Percentiles rank a stretch among this genome's conserved stretches.
These are phyloP conservation scores for Pythium rhizo-oryzae DNA, from an alignment of 352 stramenopile genomes.

Conservation along the genomic window DNA sequence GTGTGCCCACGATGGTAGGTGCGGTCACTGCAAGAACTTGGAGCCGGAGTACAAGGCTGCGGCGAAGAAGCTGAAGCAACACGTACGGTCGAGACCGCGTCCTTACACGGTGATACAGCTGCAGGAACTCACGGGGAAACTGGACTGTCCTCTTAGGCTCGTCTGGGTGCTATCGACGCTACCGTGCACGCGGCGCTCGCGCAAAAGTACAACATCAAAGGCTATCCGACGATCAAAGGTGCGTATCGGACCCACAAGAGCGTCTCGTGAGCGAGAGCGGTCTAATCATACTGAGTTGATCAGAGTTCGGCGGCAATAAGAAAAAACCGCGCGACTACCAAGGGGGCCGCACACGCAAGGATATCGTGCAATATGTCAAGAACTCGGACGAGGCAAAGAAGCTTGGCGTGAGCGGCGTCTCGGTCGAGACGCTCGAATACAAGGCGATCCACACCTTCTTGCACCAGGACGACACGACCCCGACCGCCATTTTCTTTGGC, in stretches of 20 bases:
- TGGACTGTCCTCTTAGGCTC: slow-evolving; percentile 45
- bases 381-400: slow-evolving; percentile 72
- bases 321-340: slow-evolving; percentile 77
- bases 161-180: slow-evolving; percentile 68
- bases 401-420: slow-evolving; percentile 54
- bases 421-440: slow-evolving; percentile 53
- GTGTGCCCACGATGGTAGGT: slow-evolving; percentile 28
- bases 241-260: not conserved
- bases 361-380: slow-evolving; percentile 78
- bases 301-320: slow-evolving; percentile 82
- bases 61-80: slow-evolving; percentile 84
- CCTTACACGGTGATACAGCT: too few species aligned
- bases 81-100: slow-evolving; percentile 37
- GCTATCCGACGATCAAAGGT: slow-evolving; percentile 85
- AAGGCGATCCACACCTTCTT: slow-evolving; percentile 61
- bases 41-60: slow-evolving; percentile 89
- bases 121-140: too few species aligned
- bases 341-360: slow-evolving; percentile 54
- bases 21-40: slow-evolving; percentile 91
- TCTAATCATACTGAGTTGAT: not conserved
- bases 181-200: slow-evolving; percentile 62
- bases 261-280: not conserved
- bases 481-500: slow-evolving; percentile 75
- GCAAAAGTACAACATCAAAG: slow-evolving; percentile 78
- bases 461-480: slow-evolving; percentile 43